A percentile compares a stretch with the other conserved stretches of the same genome.
These are phyloP conservation scores for Begonia loranthoides DNA, from an alignment of 306 rosid species.

Conservation along the genomic window DNA sequence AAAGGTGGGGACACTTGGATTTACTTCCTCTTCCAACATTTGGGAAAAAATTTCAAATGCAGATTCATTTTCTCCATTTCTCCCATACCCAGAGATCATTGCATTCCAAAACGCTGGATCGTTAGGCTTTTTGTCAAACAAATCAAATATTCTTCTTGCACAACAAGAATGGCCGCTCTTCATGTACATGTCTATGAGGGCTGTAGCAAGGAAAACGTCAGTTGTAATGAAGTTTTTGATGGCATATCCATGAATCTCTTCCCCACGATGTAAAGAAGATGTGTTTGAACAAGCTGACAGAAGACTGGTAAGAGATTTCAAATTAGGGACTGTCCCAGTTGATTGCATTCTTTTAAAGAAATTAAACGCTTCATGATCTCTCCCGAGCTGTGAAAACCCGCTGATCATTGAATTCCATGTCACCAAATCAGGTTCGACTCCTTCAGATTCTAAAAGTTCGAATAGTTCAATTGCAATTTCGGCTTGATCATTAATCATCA, in stretches of 20 bases:
- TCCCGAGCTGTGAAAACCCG: conserved; percentile 45
- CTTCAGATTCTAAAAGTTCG: conserved; percentile 24
- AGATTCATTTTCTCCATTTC: conserved; percentile 43
- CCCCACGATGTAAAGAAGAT: conserved; percentile 34
- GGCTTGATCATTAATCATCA: conserved; percentile 44
- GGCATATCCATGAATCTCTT: conserved; percentile 46
- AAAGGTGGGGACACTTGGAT: conserved; percentile 55
- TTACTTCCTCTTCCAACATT: conserved; percentile 36
- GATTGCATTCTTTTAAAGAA: conserved; percentile 49
- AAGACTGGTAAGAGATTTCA: conserved; percentile 46
- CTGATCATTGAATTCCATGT: conserved; percentile 65
- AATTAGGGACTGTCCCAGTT: conserved; percentile 28
- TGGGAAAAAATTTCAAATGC: conserved; percentile 36
- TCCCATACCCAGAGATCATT: conserved; percentile 58
- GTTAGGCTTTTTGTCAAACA: conserved; percentile 34
- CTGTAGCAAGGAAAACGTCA: conserved; percentile 49
- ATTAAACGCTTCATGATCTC: conserved; percentile 29
- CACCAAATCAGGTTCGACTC: conserved; percentile 50
- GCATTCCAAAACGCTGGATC: conserved; percentile 78
- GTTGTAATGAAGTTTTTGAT: conserved; percentile 20
- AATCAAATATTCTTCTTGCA: conserved; percentile 37
- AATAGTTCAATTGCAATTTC: conserved; percentile 39
- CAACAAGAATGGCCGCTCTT: conserved; percentile 44
- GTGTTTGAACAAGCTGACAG: conserved; percentile 46
- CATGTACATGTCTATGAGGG: conserved; percentile 58